Conservation (phyloP, 768 basidiomycete genomes). For the Kwoniella sp. region DNA sequence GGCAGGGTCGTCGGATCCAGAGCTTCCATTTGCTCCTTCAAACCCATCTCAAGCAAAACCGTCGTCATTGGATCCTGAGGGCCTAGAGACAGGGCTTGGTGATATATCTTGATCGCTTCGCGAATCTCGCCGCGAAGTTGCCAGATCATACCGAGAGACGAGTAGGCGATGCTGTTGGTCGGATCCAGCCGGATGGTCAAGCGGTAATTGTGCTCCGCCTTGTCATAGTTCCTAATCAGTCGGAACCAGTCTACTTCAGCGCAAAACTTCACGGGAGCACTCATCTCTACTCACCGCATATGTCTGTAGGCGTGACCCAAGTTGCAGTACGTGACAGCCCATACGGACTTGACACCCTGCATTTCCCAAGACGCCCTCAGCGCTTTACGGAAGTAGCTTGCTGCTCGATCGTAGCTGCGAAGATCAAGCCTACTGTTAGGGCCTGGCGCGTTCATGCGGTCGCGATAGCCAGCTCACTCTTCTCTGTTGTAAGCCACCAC, state of each 20-base stretch:
- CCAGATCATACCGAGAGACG: constrained; percentile 82
- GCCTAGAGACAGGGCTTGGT: constrained; percentile 63
- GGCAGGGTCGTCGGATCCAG: constrained; percentile 35
- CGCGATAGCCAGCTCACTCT: constrained; percentile 55
- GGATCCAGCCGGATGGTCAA: constrained; percentile 82
- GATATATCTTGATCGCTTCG: constrained; percentile 81
- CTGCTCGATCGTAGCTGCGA: constrained; percentile 71
- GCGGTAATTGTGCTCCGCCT: constrained; percentile 69
- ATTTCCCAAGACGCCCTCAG: constrained; percentile 77
- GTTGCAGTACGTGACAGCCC: constrained; percentile 87
- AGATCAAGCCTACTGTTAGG: background rate
- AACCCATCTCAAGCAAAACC: constrained; percentile 44
- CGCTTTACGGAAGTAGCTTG: constrained; percentile 65
- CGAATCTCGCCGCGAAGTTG: constrained; percentile 71
- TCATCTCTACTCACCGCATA: constrained; percentile 58
- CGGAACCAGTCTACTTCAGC: background rate
- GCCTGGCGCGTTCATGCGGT: background rate
- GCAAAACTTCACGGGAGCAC: background rate
- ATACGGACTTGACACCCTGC: constrained; percentile 75
- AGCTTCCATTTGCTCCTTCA: constrained; percentile 41
- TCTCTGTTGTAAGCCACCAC: constrained; percentile 86
- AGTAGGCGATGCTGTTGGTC: constrained; percentile 72
- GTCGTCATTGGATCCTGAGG: constrained; percentile 48
- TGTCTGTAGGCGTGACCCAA: constrained; percentile 84
- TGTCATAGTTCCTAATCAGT: constrained; percentile 52